phyloP scores from a whole-genome alignment of 306 rosid genomes.

The Vigna nakashimae region DNA sequence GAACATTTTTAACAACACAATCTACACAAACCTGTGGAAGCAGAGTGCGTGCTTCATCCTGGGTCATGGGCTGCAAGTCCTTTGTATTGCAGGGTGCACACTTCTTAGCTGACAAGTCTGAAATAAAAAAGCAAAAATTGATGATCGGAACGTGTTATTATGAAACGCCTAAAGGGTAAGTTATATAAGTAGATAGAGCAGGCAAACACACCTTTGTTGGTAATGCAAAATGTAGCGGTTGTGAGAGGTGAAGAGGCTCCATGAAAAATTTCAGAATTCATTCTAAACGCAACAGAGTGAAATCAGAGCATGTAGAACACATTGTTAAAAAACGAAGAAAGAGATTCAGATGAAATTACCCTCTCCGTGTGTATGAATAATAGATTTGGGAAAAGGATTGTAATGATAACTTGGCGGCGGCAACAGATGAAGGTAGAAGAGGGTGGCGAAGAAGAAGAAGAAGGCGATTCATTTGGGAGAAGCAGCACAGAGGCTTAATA shows the following conservation, averaged over 20 bases:
- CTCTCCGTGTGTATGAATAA: neutral
- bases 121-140: neutral
- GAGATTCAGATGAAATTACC: neutral
- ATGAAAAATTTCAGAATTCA: neutral
- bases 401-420: conserved; percentile 1
- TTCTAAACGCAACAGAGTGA: neutral
- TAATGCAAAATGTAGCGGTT: conserved; percentile 13
- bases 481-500: neutral
- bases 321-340: neutral
- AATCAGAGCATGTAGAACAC: neutral
- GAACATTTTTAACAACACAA: neutral
- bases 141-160: neutral
- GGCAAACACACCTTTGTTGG: conserved; percentile 12
- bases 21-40: conserved; percentile 59
- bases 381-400: neutral
- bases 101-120: conserved; percentile 69
- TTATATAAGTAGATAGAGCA: too few relatives aligned
- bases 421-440: neutral
- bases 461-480: conserved; percentile 36
- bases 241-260: conserved; percentile 5
- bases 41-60: conserved; percentile 62
- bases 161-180: conserved; percentile 3
- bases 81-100: conserved; percentile 79
- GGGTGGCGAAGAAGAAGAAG: conserved; percentile 17
- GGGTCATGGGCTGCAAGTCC: conserved; percentile 78